A percentile compares a stretch with the other conserved stretches of the same genome.
phyloP scores from a whole-genome alignment of 768 basidiomycete species.

The Mycena venus region DNA sequence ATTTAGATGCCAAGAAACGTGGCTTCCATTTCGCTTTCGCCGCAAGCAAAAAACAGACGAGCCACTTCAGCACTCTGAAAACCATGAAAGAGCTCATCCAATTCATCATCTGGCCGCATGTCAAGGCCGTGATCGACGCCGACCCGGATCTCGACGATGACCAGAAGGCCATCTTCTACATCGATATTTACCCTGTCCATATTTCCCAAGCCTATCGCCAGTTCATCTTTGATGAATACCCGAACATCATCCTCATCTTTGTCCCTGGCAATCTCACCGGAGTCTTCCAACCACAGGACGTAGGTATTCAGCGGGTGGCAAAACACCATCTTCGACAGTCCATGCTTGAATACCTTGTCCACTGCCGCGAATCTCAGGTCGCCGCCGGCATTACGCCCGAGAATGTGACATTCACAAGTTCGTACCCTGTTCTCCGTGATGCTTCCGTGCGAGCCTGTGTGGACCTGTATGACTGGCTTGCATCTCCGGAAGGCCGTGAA shows the following conservation, averaged over 20 bases:
- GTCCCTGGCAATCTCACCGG: slow-evolving; percentile 39
- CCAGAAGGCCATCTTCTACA: slow-evolving; percentile 32
- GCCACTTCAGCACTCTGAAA: slow-evolving; percentile 42
- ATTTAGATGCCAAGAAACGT: slow-evolving; percentile 15
- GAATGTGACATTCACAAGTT: neutral
- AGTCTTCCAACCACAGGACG: too few relatives aligned
- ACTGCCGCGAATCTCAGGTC: slow-evolving; percentile 13
- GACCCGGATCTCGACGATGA: slow-evolving; percentile 26
- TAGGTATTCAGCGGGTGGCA: slow-evolving; percentile 36
- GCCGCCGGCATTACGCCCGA: slow-evolving; percentile 23
- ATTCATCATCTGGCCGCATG: slow-evolving; percentile 30
- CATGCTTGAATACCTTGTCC: slow-evolving; percentile 21
- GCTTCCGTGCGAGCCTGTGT: slow-evolving; percentile 19
- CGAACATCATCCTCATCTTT: slow-evolving; percentile 28
- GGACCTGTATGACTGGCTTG: slow-evolving; percentile 31
- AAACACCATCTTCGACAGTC: slow-evolving; percentile 36
- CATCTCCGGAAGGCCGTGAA: slow-evolving; percentile 1
- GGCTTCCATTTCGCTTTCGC: slow-evolving; percentile 42
- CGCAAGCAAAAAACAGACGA: slow-evolving; percentile 34
- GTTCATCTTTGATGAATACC: slow-evolving; percentile 23
- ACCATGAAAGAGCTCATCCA: slow-evolving; percentile 41
- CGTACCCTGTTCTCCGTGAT: slow-evolving; percentile 27
- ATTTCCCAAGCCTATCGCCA: slow-evolving; percentile 36
- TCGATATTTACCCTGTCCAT: slow-evolving; percentile 47
- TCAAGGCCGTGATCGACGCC: slow-evolving; percentile 17